These are phyloP conservation scores for Scleroderma citrinum DNA, from an alignment of 768 basidiomycete species.

Conservation along the genomic window DNA sequence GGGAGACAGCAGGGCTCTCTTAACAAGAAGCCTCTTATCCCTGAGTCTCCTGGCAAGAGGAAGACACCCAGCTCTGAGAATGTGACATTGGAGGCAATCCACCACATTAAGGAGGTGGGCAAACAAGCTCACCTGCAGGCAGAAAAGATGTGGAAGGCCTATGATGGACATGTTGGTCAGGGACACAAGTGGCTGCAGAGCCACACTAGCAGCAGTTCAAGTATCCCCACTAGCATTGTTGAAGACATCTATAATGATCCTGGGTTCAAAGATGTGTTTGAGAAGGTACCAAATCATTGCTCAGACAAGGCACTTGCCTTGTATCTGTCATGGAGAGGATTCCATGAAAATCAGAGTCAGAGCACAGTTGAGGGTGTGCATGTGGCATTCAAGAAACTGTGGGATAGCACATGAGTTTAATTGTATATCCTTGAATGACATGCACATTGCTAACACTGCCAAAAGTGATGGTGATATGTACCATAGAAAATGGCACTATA, in stretches of 20 bases:
- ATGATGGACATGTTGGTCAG: background rate
- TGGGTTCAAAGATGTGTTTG: background rate
- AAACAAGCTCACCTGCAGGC: background rate
- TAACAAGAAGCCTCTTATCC: too few species aligned
- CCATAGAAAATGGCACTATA: conserved; percentile 12
- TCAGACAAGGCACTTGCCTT: background rate
- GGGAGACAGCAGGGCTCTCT: too few species aligned
- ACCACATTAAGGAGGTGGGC: background rate
- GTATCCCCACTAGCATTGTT: background rate
- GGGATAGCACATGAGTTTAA: background rate
- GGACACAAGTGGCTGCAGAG: background rate
- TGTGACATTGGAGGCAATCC: background rate
- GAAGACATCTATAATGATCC: background rate
- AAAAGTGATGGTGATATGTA: background rate
- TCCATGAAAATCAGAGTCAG: background rate
- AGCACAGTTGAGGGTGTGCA: background rate
- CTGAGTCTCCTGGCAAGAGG: too few species aligned
- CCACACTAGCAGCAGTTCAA: too few species aligned
- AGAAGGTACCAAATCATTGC: background rate
- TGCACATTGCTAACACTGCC: too few species aligned
- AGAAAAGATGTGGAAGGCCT: background rate
- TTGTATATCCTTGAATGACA: too few species aligned
- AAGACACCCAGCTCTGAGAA: too few species aligned
- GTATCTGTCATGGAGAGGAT: background rate
- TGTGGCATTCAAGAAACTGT: background rate